A percentile compares a stretch with the other conserved stretches of the same genome.
phyloP scores from a whole-genome alignment of 192 early-diverging fungal species.

The Umbelopsis sp. region DNA sequence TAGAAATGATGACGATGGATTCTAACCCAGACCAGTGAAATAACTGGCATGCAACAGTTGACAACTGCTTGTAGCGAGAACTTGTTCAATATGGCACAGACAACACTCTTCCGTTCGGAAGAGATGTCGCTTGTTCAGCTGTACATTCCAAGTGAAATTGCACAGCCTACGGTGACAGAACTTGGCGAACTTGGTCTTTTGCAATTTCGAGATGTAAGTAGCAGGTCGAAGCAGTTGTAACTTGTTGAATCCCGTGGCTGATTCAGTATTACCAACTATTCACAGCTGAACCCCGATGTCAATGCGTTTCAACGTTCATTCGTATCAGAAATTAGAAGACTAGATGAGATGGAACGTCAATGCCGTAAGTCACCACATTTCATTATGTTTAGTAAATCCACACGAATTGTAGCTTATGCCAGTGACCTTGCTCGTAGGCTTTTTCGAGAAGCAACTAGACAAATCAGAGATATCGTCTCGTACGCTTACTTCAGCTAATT shows the following conservation, averaged over 20 bases:
- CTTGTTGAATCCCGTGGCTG: not conserved
- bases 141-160: constrained; percentile 94
- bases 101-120: constrained; percentile 86
- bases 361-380: constrained; percentile 66
- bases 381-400: not conserved
- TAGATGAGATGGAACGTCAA: constrained; percentile 97
- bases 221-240: not conserved
- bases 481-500: constrained; percentile 47
- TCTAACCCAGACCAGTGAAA: not conserved
- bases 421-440: constrained; percentile 57
- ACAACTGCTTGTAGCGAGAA: not conserved
- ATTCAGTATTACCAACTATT: not conserved
- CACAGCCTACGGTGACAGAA: constrained; percentile 89
- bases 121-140: constrained; percentile 94
- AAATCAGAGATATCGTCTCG: constrained; percentile 71
- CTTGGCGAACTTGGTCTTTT: constrained; percentile 94
- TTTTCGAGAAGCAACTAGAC: constrained; percentile 78
- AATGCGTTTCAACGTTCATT: constrained; percentile 97
- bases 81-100: constrained; percentile 46
- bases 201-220: constrained; percentile 90
- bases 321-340: constrained; percentile 91
- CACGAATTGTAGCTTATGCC: not conserved
- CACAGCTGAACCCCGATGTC: constrained; percentile 86
- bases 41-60: not conserved
- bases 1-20: constrained; percentile 1